Conservation (phyloP, 495 filamentous ascomycete species). For the Articulospora tetracladia region DNA sequence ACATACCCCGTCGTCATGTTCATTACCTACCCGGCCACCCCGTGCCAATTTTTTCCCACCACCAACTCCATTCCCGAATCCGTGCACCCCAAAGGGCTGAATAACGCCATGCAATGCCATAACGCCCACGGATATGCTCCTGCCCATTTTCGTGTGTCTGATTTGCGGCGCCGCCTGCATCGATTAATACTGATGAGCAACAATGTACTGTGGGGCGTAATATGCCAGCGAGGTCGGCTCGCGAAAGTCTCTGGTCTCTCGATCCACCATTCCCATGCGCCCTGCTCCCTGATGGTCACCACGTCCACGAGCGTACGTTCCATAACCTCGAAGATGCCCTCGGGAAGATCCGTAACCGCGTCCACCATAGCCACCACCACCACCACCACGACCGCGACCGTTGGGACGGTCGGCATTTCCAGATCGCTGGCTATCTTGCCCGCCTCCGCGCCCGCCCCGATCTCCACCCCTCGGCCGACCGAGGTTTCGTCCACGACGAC, state of each 20-base stretch:
- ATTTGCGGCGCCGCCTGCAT: too few relatives aligned
- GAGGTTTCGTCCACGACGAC: slow-evolving; percentile 7
- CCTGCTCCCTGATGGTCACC: not conserved
- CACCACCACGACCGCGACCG: slow-evolving; percentile 3
- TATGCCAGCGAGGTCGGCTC: not conserved
- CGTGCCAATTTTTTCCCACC: too few relatives aligned
- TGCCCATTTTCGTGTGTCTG: not conserved
- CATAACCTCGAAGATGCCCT: slow-evolving; percentile 10
- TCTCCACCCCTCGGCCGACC: slow-evolving; percentile 5
- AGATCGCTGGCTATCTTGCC: not conserved
- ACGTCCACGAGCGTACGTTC: not conserved
- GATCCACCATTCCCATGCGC: slow-evolving; percentile 13
- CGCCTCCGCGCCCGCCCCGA: slow-evolving; percentile 5
- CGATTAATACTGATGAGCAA: not conserved
- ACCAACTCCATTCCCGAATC: too few relatives aligned
- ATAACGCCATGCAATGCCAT: too few relatives aligned
- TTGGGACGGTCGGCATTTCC: not conserved
- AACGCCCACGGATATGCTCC: too few relatives aligned
- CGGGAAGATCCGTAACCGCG: slow-evolving; percentile 17
- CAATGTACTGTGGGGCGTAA: not conserved
- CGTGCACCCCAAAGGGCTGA: too few relatives aligned
- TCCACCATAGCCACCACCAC: slow-evolving; percentile 12
- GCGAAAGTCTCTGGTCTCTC: not conserved
- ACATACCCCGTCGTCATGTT: too few relatives aligned
- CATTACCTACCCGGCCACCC: too few relatives aligned